These are phyloP conservation scores for Salvia rosmarinus DNA, from an alignment of 257 asterid species.

Conservation along the genomic window DNA sequence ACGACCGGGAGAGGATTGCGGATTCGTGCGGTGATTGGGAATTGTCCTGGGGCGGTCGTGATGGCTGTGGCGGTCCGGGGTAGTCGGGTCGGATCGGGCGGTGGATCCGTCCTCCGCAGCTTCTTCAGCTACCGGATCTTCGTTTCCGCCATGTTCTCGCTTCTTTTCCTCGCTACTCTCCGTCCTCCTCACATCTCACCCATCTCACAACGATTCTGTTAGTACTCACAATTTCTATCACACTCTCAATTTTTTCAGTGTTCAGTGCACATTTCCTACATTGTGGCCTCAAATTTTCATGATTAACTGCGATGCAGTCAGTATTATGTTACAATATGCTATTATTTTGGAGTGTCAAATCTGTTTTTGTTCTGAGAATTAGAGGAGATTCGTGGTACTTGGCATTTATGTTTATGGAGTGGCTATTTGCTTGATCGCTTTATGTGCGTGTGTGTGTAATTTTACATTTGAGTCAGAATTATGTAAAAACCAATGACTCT, in stretches of 20 bases:
- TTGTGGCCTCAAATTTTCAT: not conserved
- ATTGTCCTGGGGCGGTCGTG: conserved; percentile 34
- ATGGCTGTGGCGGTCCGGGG: conserved; percentile 96
- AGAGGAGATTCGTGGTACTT: not conserved
- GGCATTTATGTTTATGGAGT: conserved; percentile 7
- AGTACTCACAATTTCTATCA: conserved; percentile 28
- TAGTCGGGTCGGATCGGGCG: conserved; percentile 73
- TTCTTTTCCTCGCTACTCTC: conserved; percentile 87
- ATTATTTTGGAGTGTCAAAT: not conserved
- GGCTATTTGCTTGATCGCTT: not conserved
- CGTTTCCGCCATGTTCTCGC: conserved; percentile 83
- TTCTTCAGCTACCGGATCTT: conserved; percentile 93
- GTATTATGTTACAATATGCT: conserved; percentile 9
- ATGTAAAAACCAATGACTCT: not conserved
- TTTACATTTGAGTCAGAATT: not conserved
- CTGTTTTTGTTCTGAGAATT: not conserved
- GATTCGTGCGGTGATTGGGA: conserved; percentile 29
- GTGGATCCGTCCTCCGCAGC: conserved; percentile 79
- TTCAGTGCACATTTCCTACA: conserved; percentile 16
- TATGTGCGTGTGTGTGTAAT: not conserved
- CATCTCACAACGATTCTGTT: conserved; percentile 56
- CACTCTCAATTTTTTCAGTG: not conserved
- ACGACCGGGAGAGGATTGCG: conserved; percentile 1
- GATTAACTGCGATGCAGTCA: conserved; percentile 5
- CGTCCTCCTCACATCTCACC: conserved; percentile 79